Conservation (phyloP, 768 basidiomycete genomes). For the Gloeostereum incarnatum region DNA sequence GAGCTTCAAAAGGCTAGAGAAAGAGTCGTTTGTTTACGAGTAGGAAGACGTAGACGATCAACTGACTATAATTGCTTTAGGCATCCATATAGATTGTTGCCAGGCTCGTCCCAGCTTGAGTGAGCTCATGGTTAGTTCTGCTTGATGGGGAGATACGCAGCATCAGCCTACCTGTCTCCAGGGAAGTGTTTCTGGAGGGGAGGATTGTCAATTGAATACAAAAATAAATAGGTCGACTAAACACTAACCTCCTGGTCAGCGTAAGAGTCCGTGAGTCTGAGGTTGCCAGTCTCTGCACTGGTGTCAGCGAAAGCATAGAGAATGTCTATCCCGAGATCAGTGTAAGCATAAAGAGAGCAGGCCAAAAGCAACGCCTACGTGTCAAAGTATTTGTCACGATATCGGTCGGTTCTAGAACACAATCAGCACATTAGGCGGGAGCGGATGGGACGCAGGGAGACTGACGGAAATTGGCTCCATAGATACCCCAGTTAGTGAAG, state of each 20-base stretch:
- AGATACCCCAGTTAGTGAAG: slow-evolving; percentile 54
- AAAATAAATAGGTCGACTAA: not conserved
- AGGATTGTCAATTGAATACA: slow-evolving; percentile 7
- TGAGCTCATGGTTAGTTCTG: no score
- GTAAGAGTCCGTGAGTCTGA: slow-evolving; percentile 62
- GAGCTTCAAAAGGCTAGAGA: slow-evolving; percentile 42
- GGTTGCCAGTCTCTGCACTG: slow-evolving; percentile 47
- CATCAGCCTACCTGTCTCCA: no score
- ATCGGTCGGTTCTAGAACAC: slow-evolving; percentile 48
- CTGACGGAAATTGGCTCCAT: slow-evolving; percentile 55
- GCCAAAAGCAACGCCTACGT: slow-evolving; percentile 27
- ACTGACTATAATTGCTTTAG: slow-evolving; percentile 55
- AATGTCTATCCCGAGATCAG: slow-evolving; percentile 28
- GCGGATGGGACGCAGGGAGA: slow-evolving; percentile 1
- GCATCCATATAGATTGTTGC: slow-evolving; percentile 75
- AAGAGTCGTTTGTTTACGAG: not conserved
- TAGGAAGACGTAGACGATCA: no score
- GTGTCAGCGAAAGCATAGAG: slow-evolving; percentile 78
- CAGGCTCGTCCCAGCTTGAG: no score
- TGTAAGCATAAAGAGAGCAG: not conserved
- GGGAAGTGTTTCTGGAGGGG: slow-evolving; percentile 54
- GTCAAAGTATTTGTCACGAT: slow-evolving; percentile 53
- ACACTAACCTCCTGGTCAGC: slow-evolving; percentile 55
- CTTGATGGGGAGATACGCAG: no score
- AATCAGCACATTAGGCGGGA: not conserved